Evolutionary conservation across 768 basidiomycete genomes (phyloP), one percentile per base, ranked within the genome.

Genomic region (Suillus hirtellus): DNA sequence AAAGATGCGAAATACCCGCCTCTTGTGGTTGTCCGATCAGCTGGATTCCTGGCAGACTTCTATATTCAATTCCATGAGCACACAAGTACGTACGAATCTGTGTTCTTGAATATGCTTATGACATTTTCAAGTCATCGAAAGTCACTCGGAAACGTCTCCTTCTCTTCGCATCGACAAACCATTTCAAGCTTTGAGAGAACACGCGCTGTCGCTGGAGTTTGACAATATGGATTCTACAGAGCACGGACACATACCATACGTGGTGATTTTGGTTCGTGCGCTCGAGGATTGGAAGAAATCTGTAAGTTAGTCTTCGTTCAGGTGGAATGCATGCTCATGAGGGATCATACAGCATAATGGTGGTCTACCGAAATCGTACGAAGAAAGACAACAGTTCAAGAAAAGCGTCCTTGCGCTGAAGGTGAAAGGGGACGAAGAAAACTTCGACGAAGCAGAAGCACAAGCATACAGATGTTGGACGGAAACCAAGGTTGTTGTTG

Each of bases 361-460:
- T 19, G 76, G 78, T 1, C 78, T 83, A 12, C 87, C 79, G 53
- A 80, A 76, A 76, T 86, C 73, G 37, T 77, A 72, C 40, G 81
- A 80, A 1, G 92, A 97, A 68, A 87, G 90, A 69, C 82, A 89
- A 65, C 86, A 83, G 35, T 96, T 98, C 82, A 95, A 95, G 71
- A 77, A 83, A 40, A 61, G 60, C 3, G 77, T 99, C 50, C 75
- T 80, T n/a, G 77, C 78, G 1, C 84, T 89, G 81, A 87, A 88
- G 69, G 71, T 83, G 63, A 94, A 93, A 69, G 68, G 77, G 0
- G 97, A 99, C 71, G 95, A 99, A 72, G 97, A 99, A 80, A 99
- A 99, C 77, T 95, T 95, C 72, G 96, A 97, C 64, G 96, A 99
- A 75, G 96, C 96, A 2, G 85, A 90, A 70, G 82, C 89, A 8